Percentiles rank a stretch among this genome's conserved stretches.
Evolutionary conservation across 2,329 filamentous ascomycete species (phyloP).

Genomic region (Monilinia fructigena): DNA sequence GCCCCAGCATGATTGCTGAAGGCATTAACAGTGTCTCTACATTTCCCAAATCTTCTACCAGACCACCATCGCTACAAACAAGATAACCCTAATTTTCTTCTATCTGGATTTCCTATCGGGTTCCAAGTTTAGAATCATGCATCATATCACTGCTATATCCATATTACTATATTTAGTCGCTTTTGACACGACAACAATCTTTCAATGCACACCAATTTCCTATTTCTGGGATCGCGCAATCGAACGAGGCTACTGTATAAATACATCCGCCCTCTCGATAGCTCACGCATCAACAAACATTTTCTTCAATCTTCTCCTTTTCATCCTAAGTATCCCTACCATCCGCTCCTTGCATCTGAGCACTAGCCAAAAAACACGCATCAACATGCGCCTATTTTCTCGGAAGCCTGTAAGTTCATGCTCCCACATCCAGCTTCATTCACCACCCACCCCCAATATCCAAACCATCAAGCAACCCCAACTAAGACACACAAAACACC

Average conservation of each 20-base stretch:
- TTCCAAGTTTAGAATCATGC: not conserved
- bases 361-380: not conserved
- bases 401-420: not conserved
- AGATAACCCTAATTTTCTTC: not conserved
- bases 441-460: not conserved
- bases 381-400: not conserved
- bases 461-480: not conserved
- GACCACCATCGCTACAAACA: not conserved
- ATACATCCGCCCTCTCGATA: not conserved
- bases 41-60: not conserved
- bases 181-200: not conserved
- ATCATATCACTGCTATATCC: not conserved
- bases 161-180: not conserved
- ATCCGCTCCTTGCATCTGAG: not conserved
- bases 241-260: not conserved
- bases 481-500: not conserved
- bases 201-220: not conserved
- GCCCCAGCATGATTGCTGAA: not conserved
- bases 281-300: not conserved
- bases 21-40: not conserved
- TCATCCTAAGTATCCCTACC: not conserved
- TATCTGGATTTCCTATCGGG: no score
- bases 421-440: not conserved
- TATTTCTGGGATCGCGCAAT: not conserved
- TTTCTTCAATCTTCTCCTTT: not conserved